phyloP scores from a whole-genome alignment of 2,329 filamentous ascomycete genomes.

The Penicillium griseofulvum region DNA sequence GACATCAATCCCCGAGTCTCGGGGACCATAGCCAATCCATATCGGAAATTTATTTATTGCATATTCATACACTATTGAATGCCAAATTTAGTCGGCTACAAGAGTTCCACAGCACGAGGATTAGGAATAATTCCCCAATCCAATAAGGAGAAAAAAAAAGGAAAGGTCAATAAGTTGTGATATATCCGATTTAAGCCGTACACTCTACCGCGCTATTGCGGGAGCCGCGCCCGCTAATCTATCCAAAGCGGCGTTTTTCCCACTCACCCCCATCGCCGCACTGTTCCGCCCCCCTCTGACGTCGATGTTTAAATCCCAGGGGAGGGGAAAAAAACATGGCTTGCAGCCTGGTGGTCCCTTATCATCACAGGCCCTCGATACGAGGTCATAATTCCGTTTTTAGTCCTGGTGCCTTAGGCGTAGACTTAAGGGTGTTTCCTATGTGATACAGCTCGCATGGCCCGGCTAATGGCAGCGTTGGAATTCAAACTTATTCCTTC shows the following conservation, averaged over 20 bases:
- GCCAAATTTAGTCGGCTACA: background rate
- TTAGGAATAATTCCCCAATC: background rate
- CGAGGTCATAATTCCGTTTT: background rate
- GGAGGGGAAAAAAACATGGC: constrained; percentile 7
- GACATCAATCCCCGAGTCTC: background rate
- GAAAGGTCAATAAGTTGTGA: constrained; percentile 16
- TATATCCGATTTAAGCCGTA: constrained; percentile 18
- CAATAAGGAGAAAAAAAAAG: background rate
- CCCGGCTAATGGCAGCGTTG: constrained; percentile 6
- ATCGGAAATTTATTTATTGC: constrained; percentile 3
- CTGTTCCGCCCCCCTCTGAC: constrained; percentile 27
- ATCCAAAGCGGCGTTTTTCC: background rate
- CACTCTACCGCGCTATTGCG: constrained; percentile 24
- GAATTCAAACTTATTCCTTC: constrained; percentile 3
- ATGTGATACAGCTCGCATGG: constrained; percentile 21
- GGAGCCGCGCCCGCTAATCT: constrained; percentile 26
- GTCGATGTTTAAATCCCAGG: constrained; percentile 19
- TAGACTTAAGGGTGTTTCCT: constrained; percentile 1
- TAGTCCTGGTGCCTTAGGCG: background rate
- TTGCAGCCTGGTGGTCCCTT: constrained; percentile 7
- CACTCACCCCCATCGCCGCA: background rate
- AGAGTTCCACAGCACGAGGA: constrained; percentile 4
- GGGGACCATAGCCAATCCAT: constrained; percentile 4
- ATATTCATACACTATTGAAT: constrained; percentile 1
- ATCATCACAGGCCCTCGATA: background rate